Base-by-base conservation (phyloP, 352 stramenopile species). In the Thraustotheca clavata region DNA sequence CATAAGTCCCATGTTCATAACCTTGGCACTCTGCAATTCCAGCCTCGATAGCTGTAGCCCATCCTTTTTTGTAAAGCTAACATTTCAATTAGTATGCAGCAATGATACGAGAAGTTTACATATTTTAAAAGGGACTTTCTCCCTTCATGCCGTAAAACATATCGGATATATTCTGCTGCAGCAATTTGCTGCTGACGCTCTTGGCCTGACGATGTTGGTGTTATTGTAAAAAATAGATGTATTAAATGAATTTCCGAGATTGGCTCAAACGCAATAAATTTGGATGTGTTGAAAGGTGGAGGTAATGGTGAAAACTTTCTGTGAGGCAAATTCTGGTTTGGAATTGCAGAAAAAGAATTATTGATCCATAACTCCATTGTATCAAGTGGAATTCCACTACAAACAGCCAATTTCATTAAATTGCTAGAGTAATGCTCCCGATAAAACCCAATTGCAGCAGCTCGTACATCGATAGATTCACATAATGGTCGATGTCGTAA, bases 361-460 rank as follows among this genome's bases (percentile, higher is more conserved):
- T 59, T 43, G 16, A 77, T 71, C 67, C 71, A 75, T 14, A 33
- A 22, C 43, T 80, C 62, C 34, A 87, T 24, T 0, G 73, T 69
- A 14, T 80, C 74, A 16, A 86, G 63, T 9, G 52, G 47, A 22
- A 79, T 34, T 22, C 74, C 41, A 16, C 73, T 70, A 29, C 71
- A 69, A 27, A 86, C 74, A 14, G 67, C 73, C 0, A 84, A 67
- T 34, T 77, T 79, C 78, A 87, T 83, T 57, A 60, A 65, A 7
- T 70, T 48, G 0, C 73, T 71, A 34, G 68, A 62, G 65, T 87
- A 86, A 65, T 83, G 69, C 1, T 60, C 52, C 12, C 68, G 3
- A 39, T 80, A 77, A 43, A 80, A 84, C 8, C 47, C 24, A n/a
- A 71, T 48, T 52, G 86, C 67, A 38, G 62, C 61, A 9, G 67